These are phyloP conservation scores for Paragyromitra xinjiangensis DNA, from an alignment of 495 filamentous ascomycete genomes.

Conservation along the genomic window DNA sequence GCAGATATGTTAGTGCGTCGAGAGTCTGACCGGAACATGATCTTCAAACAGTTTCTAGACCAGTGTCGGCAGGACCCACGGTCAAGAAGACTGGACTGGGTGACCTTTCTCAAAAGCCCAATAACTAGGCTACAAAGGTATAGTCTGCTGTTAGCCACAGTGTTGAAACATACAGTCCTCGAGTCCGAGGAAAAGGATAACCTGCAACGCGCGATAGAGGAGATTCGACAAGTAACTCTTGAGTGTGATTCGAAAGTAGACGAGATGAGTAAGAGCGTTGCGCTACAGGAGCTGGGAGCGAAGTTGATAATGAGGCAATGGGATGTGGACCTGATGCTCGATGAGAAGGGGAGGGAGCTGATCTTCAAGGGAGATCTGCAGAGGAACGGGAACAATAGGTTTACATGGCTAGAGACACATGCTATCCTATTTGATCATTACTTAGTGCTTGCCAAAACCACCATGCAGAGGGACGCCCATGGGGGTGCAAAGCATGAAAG, in stretches of 20 bases:
- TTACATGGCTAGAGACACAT: slow-evolving; percentile 90
- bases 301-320: slow-evolving; percentile 88
- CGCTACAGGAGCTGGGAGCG: slow-evolving; percentile 79
- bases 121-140: slow-evolving; percentile 95
- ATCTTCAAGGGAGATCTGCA: slow-evolving; percentile 91
- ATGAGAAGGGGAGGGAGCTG: slow-evolving; percentile 88
- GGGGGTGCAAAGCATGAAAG: slow-evolving; percentile 77
- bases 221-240: slow-evolving; percentile 88
- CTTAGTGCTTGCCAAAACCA: slow-evolving; percentile 86
- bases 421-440: slow-evolving; percentile 97
- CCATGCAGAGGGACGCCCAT: slow-evolving; percentile 70
- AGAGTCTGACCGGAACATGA: slow-evolving; percentile 82
- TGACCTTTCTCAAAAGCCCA: slow-evolving; percentile 90
- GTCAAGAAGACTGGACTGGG: slow-evolving; percentile 89
- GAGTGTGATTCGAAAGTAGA: slow-evolving; percentile 96
- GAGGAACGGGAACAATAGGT: slow-evolving; percentile 82
- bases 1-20: slow-evolving; percentile 84
- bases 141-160: slow-evolving; percentile 80
- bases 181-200: slow-evolving; percentile 93
- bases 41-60: slow-evolving; percentile 88
- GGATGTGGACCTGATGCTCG: slow-evolving; percentile 89
- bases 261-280: slow-evolving; percentile 91
- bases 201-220: slow-evolving; percentile 85
- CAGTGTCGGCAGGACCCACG: slow-evolving; percentile 77
- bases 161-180: slow-evolving; percentile 80